Evolutionary conservation across 2,329 filamentous ascomycete species (phyloP).

Genomic region (Emydomyces testavorans): DNA sequence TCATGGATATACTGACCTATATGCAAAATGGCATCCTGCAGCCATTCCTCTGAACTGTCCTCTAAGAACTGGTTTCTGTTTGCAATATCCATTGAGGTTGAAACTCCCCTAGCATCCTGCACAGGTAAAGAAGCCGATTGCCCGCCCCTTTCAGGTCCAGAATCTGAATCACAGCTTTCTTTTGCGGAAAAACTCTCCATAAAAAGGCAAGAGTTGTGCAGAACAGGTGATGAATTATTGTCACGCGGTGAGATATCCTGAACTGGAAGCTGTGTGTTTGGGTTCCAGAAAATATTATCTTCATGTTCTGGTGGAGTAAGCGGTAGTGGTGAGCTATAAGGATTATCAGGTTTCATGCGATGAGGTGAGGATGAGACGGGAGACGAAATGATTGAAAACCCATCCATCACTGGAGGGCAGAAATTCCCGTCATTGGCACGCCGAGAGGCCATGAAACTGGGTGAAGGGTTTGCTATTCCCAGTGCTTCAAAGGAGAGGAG

Average conservation of each 20-base stretch:
- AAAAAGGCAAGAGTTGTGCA: slow-evolving; percentile 22
- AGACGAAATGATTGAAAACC: slow-evolving; percentile 9
- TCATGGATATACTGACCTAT: slow-evolving; percentile 25
- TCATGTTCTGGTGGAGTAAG: slow-evolving; percentile 36
- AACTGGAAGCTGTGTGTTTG: slow-evolving; percentile 10
- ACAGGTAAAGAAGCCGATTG: slow-evolving; percentile 4
- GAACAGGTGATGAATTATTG: slow-evolving; percentile 24
- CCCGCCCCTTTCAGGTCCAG: slow-evolving; percentile 1
- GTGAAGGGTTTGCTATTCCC: slow-evolving; percentile 37
- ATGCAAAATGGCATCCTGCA: slow-evolving; percentile 29
- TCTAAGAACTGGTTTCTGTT: slow-evolving; percentile 26
- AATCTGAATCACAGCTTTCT: slow-evolving; percentile 10
- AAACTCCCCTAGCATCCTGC: neutral
- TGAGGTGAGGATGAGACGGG: slow-evolving; percentile 24
- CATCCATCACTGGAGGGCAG: neutral
- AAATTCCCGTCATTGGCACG: neutral
- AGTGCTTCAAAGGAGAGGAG: slow-evolving; percentile 45
- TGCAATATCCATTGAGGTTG: slow-evolving; percentile 17
- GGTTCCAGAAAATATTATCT: slow-evolving; percentile 30
- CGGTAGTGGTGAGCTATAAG: slow-evolving; percentile 29
- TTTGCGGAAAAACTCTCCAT: neutral
- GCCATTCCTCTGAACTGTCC: slow-evolving; percentile 26
- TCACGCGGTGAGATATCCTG: slow-evolving; percentile 21
- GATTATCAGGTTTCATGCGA: slow-evolving; percentile 12
- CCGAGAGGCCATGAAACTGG: neutral